Evolutionary conservation across 108 stramenopile species (phyloP).

Genomic region (Cyclotella cryptica): DNA sequence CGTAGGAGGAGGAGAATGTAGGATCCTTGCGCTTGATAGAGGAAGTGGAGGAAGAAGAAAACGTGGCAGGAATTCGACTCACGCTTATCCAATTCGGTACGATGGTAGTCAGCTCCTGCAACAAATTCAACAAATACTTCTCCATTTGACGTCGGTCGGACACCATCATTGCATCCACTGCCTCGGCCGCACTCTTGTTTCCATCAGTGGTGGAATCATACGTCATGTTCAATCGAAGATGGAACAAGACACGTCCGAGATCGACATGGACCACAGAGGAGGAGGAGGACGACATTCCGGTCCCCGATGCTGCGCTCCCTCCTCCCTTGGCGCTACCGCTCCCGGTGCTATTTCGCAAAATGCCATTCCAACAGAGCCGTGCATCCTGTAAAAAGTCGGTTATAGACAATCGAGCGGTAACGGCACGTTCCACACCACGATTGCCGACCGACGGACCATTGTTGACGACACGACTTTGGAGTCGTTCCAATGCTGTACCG

Average conservation of each 20-base stretch:
- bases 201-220: background rate
- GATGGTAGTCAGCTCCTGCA: background rate
- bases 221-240: constrained; percentile 24
- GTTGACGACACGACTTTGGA: background rate
- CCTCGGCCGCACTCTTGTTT: background rate
- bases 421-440: background rate
- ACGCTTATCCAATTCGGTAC: constrained; percentile 24
- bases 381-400: background rate
- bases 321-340: background rate
- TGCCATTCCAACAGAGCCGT: background rate
- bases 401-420: background rate
- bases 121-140: constrained; percentile 2
- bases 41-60: constrained; percentile 1
- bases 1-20: background rate
- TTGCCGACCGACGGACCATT: too few species aligned
- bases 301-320: too few species aligned
- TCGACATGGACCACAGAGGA: constrained; percentile 19
- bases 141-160: constrained; percentile 29
- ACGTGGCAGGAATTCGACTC: constrained; percentile 3
- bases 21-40: background rate
- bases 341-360: background rate
- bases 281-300: background rate
- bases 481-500: background rate
- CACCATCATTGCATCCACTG: background rate
- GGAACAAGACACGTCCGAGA: constrained; percentile 22